A percentile compares a stretch with the other conserved stretches of the same genome.
phyloP scores from a whole-genome alignment of 1,284 basidiomycete species.

The Irpex sp. region DNA sequence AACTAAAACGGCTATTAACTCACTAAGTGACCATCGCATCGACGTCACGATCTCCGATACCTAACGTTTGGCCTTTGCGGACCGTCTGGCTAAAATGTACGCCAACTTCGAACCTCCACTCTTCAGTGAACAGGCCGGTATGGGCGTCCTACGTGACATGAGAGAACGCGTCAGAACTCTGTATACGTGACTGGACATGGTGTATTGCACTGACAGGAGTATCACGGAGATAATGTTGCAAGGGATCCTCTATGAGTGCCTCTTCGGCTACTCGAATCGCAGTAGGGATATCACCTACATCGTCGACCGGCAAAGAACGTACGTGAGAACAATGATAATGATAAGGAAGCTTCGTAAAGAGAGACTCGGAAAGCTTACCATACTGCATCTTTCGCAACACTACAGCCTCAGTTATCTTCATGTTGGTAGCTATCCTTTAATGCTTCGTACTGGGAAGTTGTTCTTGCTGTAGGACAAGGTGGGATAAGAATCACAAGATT shows the following conservation, averaged over 20 bases:
- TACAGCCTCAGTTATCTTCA: not conserved
- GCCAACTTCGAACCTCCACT: not conserved
- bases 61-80: not conserved
- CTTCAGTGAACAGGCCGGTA: not conserved
- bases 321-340: not conserved
- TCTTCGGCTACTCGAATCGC: not conserved
- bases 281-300: conserved; percentile 13
- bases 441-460: no score
- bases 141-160: not conserved
- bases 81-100: not conserved
- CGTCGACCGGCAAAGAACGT: no score
- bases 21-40: not conserved
- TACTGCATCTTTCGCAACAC: not conserved
- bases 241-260: not conserved
- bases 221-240: conserved; percentile 1
- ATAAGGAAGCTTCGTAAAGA: not conserved
- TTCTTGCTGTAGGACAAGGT: no score
- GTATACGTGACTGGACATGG: not conserved
- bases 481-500: no score
- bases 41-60: not conserved
- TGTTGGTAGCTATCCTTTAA: not conserved
- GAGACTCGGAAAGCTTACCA: not conserved
- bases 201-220: not conserved
- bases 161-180: not conserved
- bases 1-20: not conserved